Percentiles rank a stretch among this genome's conserved stretches.
Conservation (phyloP, 345 rosid genomes). For the Cardamine occulta region DNA sequence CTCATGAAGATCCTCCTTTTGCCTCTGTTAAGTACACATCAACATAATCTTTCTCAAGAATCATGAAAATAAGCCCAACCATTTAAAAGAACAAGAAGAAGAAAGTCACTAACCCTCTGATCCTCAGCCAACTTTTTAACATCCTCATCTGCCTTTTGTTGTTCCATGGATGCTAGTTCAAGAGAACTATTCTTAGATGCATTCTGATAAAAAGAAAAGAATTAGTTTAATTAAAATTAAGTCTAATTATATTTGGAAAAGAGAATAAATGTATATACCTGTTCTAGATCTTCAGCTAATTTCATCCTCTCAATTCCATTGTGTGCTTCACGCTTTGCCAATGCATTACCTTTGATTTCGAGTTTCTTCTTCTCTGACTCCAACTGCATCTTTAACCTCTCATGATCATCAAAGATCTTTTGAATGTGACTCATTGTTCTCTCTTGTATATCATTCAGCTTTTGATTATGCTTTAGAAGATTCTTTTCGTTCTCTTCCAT, state of each 20-base stretch:
- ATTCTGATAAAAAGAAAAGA: constrained; percentile 52
- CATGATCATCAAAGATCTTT: constrained; percentile 71
- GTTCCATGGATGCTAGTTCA: constrained; percentile 78
- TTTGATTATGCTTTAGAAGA: constrained; percentile 70
- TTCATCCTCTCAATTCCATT: constrained; percentile 55
- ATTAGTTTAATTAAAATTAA: too few species aligned
- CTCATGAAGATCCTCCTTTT: constrained; percentile 82
- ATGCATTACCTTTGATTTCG: constrained; percentile 62
- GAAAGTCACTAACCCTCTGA: constrained; percentile 62
- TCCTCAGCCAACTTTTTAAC: constrained; percentile 83
- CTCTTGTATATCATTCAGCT: constrained; percentile 66
- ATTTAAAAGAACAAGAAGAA: background rate
- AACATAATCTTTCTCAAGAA: constrained; percentile 1
- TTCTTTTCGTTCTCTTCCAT: constrained; percentile 79
- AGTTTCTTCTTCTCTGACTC: constrained; percentile 73
- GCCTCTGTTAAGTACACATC: constrained; percentile 52
- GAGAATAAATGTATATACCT: constrained; percentile 48
- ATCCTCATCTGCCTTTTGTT: constrained; percentile 77
- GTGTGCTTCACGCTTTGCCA: constrained; percentile 83
- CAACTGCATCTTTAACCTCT: constrained; percentile 64
- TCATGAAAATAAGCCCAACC: background rate
- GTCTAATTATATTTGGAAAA: background rate
- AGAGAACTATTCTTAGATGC: constrained; percentile 71
- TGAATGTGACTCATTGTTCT: constrained; percentile 65
- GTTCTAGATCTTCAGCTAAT: constrained; percentile 65